Base-by-base conservation (phyloP, 768 basidiomycete species). In the Dentipellis fragilis region DNA sequence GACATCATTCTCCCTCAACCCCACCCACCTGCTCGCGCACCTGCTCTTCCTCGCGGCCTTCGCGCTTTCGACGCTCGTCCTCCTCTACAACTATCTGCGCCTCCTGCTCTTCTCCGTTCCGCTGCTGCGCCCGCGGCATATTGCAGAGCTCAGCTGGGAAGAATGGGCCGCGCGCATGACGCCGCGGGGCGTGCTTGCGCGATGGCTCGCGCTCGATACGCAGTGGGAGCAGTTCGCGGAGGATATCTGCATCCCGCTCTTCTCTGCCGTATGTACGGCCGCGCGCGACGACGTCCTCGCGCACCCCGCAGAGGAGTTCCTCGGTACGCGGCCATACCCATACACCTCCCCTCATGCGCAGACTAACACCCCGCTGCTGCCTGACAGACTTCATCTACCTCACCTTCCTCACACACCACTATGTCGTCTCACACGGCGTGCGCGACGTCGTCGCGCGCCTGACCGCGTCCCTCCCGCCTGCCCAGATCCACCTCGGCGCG, bases 181-280 rank as follows among this genome's bases (percentile, higher is more conserved):
- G 6, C 81, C 82, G 3, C 70, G 52, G 4, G 69, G 71, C 34
- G 49, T 65, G 10, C 11, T 83, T 0, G 72, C 75, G 5, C 70
- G 69, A 54, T 69, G 67, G 60, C 62, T 72, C 3, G 77, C 78
- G 5, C 62, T 81, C 53, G 84, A 87, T 58, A 52, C 59, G 10
- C 64, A 71, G 0, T 86, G 84, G 81, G 60, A 58, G 12, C 67
- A 69, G 10, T 87, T 87, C 65, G 71, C 79, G 11, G 66, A 73
- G 4, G 72, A 72, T 19, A 71, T 88, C 0, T 64, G 89, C 46
- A 62, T 83, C 0, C 85, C 86, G 0, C 64, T 89, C 38, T 86
- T 87, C 63, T 85, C 85, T 19, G 85, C 84, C 0, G 80, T 89
- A 3, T 85, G 85, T 56, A 88, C 88, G 0, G 80, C 84, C 3